Evolutionary conservation across 495 filamentous ascomycete species (phyloP), one percentile per base, ranked within the genome.

Genomic region (Amniculicola lignicola): DNA sequence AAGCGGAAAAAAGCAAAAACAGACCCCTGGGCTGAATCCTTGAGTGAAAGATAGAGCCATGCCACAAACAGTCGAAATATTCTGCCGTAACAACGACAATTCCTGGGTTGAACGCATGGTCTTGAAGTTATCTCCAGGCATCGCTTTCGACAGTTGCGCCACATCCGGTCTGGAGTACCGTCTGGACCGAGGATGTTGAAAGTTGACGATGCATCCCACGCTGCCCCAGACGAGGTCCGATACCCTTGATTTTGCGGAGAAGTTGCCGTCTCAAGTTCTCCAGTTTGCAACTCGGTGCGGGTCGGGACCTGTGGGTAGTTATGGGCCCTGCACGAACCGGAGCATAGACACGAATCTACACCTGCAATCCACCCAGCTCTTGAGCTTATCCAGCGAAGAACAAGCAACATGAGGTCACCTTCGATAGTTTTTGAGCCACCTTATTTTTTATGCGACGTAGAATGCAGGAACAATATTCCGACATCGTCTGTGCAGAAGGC

Each of bases 1-100:
- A 36, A 25, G 52, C 52, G 41, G 38, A 19, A 47, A 55, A 44
- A 55, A 48, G 38, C 23, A 43, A 56, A 31, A 16, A 35, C 2
- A 15, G 22, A 49, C 16, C 53, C 37, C 43, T 56, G 33, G 7
- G 9, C 22, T 3, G 24, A 28, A 29, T n/a, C 4, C 16, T 5
- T 14, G 5, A 2, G 40, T 18, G 35, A 14, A 18, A 42, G 39
- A 42, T 42, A 42, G n/a, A n/a, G n/a, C n/a, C n/a, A n/a, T n/a
- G n/a, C n/a, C n/a, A n/a, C n/a, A n/a, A n/a, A n/a, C 21, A 24
- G 21, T 16, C 28, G 9, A 23, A 22, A 22, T 18, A 19, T 22
- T 41, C n/a, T 4, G 7, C 3, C 4, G 38, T 14, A 39, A 15
- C 4, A 5, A 18, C 4, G 19, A 10, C 3, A 3, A 19, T 41